Evolutionary conservation across 2,329 filamentous ascomycete species (phyloP).

Genomic region (Ophidiomyces ophidiicola): DNA sequence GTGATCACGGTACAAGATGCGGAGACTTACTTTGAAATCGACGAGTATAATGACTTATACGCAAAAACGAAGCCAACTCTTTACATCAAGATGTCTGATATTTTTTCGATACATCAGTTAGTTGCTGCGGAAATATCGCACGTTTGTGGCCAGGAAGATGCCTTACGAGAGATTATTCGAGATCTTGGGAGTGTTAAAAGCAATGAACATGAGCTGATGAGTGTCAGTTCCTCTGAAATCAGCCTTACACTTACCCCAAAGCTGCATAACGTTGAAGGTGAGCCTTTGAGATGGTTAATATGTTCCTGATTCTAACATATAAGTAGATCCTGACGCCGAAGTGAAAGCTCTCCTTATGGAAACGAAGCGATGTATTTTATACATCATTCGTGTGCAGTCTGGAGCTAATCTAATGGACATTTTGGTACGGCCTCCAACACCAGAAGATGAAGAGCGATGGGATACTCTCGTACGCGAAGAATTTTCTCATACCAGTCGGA

Average conservation of each 20-base stretch:
- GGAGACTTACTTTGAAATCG: slow-evolving; percentile 90
- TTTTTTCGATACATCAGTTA: slow-evolving; percentile 89
- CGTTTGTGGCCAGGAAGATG: slow-evolving; percentile 72
- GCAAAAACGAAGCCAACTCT: slow-evolving; percentile 91
- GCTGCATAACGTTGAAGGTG: slow-evolving; percentile 68
- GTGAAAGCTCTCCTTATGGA: slow-evolving; percentile 93
- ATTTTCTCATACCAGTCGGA: slow-evolving; percentile 53
- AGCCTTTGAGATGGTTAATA: no score
- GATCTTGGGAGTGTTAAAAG: slow-evolving; percentile 92
- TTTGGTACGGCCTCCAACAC: slow-evolving; percentile 73
- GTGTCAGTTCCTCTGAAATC: slow-evolving; percentile 76
- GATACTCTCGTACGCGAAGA: slow-evolving; percentile 69
- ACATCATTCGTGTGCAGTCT: slow-evolving; percentile 93
- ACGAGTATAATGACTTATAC: slow-evolving; percentile 97
- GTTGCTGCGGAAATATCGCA: slow-evolving; percentile 64
- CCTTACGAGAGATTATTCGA: slow-evolving; percentile 79
- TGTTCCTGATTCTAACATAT: no score
- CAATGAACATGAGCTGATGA: slow-evolving; percentile 86
- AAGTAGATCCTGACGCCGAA: slow-evolving; percentile 78
- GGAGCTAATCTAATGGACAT: slow-evolving; percentile 90
- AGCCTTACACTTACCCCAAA: slow-evolving; percentile 83
- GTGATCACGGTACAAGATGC: slow-evolving; percentile 76
- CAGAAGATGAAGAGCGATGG: slow-evolving; percentile 87
- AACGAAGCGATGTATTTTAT: slow-evolving; percentile 91
- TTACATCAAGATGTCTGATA: slow-evolving; percentile 98